Conservation (phyloP, 139 green algal species). For the Yamagishiella unicocca region DNA sequence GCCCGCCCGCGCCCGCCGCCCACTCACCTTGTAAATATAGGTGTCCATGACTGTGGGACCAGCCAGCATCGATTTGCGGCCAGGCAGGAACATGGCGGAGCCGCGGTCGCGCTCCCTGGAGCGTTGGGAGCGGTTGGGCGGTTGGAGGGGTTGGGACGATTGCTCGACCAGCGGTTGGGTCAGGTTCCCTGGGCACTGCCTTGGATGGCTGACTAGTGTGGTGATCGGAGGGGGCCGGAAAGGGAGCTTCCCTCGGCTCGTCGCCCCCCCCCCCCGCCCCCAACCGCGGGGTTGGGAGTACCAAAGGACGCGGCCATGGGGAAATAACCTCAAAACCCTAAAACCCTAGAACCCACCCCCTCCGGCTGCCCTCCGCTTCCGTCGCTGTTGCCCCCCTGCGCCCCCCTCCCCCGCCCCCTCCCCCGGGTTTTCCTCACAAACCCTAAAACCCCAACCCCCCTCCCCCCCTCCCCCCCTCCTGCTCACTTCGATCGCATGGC, state of each 20-base stretch:
- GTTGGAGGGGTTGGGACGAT: background rate
- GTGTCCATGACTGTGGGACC: constrained; percentile 37
- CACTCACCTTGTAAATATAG: constrained; percentile 36
- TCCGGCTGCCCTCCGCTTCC: too few relatives aligned
- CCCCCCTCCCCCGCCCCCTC: background rate
- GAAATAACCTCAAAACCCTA: too few relatives aligned
- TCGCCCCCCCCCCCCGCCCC: background rate
- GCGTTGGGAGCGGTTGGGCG: background rate
- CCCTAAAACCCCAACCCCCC: background rate
- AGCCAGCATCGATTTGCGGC: background rate
- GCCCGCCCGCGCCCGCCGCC: background rate
- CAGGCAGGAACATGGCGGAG: constrained; percentile 15
- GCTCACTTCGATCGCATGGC: background rate
- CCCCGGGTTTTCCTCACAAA: background rate
- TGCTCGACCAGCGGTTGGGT: too few relatives aligned
- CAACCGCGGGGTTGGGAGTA: background rate
- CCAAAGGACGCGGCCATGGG: background rate
- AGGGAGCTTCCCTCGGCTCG: background rate
- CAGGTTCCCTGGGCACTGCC: too few relatives aligned
- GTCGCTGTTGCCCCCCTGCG: too few relatives aligned
- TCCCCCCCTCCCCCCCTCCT: background rate
- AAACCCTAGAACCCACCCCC: too few relatives aligned
- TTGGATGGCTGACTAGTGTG: too few relatives aligned
- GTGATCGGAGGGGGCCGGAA: too few relatives aligned
- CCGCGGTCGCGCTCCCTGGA: constrained; percentile 21